Evolutionary conservation across 169 alveolate genomes (phyloP), one percentile per base, ranked within the genome.

Genomic region (Neospora caninum): DNA sequence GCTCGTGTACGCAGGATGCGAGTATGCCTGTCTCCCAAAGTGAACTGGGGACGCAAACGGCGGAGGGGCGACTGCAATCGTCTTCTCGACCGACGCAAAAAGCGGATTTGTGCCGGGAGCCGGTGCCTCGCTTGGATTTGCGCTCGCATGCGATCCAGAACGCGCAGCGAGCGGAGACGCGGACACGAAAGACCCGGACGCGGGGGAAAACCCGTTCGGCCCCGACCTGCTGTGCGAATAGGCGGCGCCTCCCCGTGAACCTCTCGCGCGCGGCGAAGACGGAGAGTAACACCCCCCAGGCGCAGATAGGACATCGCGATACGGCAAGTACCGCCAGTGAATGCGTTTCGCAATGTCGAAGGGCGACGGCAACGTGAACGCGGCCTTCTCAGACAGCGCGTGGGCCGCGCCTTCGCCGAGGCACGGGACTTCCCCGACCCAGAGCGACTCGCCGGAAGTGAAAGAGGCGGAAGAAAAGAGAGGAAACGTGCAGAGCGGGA

Each of bases 321-420:
- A 78, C 27, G 86, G 86, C 39, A 78, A n/a, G 45, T 78, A 78
- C 4, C 86, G 39, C 86, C 86, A 78, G 86, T 78, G 86, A n/a
- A n/a, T n/a, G 7, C 86, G 7, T n/a, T 78, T 78, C 49, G 86
- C 86, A 16, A 78, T n/a, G 45, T 78, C 86, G 45, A 78, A 78
- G 1, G 86, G 86, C 39, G 86, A 78, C 45, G 86, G 86, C 18
- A 78, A 43, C 39, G 86, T n/a, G 27, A 78, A 78, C 27, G 86
- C 86, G 1, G 86, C 86, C 39, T 43, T 16, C 20, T 10, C 39
- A 16, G 86, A 78, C 43, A 78, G 86, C 45, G 39, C 42, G 0
- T n/a, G 49, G 20, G 27, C 39, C 7, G n/a, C 86, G 20, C 39
- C 31, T 0, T 18, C 27, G 86, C 86, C 86, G 49, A n/a, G 20